These are phyloP conservation scores for Pleurotus tuber-regium DNA, from an alignment of 768 basidiomycete species.

Conservation along the genomic window DNA sequence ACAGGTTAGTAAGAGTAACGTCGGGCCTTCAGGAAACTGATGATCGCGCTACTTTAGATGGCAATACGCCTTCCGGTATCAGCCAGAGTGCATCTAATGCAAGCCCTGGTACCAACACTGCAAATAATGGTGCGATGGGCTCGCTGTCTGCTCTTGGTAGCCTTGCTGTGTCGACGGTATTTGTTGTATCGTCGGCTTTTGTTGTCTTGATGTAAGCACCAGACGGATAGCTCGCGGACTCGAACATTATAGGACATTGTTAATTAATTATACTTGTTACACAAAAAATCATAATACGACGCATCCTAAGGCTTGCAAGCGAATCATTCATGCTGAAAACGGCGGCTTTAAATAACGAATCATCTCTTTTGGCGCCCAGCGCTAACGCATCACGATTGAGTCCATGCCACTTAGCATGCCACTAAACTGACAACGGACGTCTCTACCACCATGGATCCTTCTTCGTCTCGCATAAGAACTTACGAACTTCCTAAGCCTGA, in stretches of 20 bases:
- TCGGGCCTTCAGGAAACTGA: neutral
- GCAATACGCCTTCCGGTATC: conserved; percentile 33
- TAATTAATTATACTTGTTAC: neutral
- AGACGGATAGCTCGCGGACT: neutral
- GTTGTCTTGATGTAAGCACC: conserved; percentile 28
- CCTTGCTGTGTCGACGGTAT: conserved; percentile 23
- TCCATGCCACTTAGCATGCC: too few relatives aligned
- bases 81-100: conserved; percentile 28
- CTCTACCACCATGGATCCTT: conserved; percentile 9
- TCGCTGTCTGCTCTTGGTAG: conserved; percentile 22
- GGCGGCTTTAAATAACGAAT: neutral
- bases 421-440: too few relatives aligned
- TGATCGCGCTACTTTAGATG: conserved; percentile 28
- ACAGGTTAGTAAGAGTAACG: conserved; percentile 36
- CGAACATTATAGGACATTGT: neutral
- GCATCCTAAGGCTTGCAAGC: neutral
- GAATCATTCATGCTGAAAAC: neutral
- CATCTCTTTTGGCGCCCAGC: neutral
- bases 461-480: conserved; percentile 14
- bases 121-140: conserved; percentile 19
- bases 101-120: conserved; percentile 12
- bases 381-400: too few relatives aligned
- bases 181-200: conserved; percentile 32
- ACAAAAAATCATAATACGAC: neutral
- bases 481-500: conserved; percentile 54